phyloP scores from a whole-genome alignment of 257 asterid species.

The Plantago major region DNA sequence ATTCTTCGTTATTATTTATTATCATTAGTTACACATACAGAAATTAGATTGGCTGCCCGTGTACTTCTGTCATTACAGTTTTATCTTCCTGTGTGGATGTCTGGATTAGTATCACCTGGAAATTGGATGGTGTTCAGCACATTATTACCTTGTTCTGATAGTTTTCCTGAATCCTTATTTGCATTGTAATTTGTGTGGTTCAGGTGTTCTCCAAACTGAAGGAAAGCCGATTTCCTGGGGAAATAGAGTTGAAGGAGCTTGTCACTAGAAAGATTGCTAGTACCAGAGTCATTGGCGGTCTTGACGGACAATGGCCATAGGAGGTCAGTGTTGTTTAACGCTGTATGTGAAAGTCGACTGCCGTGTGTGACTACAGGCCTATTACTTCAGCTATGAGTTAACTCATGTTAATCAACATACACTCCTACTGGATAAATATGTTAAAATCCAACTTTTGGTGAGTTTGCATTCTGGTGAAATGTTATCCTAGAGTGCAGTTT shows the following conservation, averaged over 20 bases:
- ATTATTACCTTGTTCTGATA: not conserved
- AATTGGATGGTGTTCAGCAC: not conserved
- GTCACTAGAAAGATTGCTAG: slow-evolving; percentile 54
- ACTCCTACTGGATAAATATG: too few relatives aligned
- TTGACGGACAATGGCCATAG: slow-evolving; percentile 38
- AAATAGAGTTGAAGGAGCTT: slow-evolving; percentile 85
- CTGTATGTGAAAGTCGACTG: too few relatives aligned
- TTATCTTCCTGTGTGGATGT: too few relatives aligned
- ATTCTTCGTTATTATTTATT: too few relatives aligned
- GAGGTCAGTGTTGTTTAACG: not conserved
- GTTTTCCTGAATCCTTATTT: not conserved
- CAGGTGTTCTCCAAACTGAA: slow-evolving; percentile 84
- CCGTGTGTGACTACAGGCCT: too few relatives aligned
- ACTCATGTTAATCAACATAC: too few relatives aligned
- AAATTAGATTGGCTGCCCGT: too few relatives aligned
- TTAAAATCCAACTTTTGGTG: too few relatives aligned
- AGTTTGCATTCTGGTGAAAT: too few relatives aligned
- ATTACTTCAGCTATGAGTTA: too few relatives aligned
- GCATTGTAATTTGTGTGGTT: slow-evolving; percentile 19
- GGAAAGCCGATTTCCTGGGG: slow-evolving; percentile 83
- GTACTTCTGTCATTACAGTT: not conserved
- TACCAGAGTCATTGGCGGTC: slow-evolving; percentile 52
- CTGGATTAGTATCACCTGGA: not conserved
- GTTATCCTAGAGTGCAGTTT: too few relatives aligned
- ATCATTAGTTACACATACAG: too few relatives aligned